A percentile compares a stretch with the other conserved stretches of the same genome.
Conservation (phyloP, 2,329 filamentous ascomycete genomes). For the Epichloe typhina region DNA sequence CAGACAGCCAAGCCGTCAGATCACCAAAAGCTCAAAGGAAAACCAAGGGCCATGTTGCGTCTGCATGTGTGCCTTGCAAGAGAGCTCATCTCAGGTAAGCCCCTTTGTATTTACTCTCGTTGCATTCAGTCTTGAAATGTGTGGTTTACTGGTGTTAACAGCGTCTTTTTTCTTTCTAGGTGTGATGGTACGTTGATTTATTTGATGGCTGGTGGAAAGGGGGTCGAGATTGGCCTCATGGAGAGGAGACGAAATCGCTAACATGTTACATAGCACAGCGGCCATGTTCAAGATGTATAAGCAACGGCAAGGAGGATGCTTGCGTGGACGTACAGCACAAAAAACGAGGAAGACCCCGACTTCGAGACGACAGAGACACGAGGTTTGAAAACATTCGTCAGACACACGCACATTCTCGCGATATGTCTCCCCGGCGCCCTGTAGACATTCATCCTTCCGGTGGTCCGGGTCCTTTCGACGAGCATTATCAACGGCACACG, state of each 20-base stretch:
- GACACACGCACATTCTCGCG: constrained; percentile 26
- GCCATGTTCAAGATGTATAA: constrained; percentile 64
- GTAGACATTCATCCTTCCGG: constrained; percentile 36
- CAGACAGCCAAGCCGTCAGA: constrained; percentile 33
- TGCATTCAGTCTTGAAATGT: neutral
- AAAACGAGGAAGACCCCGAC: constrained; percentile 68
- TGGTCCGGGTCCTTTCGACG: constrained; percentile 31
- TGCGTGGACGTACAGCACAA: constrained; percentile 80
- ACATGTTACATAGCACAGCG: constrained; percentile 46
- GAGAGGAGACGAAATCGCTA: constrained; percentile 13
- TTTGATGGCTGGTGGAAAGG: neutral
- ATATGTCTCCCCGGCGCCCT: constrained; percentile 34
- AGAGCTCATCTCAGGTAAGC: constrained; percentile 61
- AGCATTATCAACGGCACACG: constrained; percentile 30
- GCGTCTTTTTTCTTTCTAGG: neutral
- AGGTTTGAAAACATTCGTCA: constrained; percentile 40
- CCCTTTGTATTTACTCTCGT: neutral
- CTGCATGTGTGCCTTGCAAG: constrained; percentile 76
- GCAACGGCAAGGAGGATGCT: constrained; percentile 66
- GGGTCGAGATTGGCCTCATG: neutral
- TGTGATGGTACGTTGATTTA: constrained; percentile 2
- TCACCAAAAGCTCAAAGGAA: constrained; percentile 52
- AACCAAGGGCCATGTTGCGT: constrained; percentile 71
- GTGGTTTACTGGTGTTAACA: neutral
- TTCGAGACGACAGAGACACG: constrained; percentile 57